Evolutionary conservation across 1,139 yeast genomes (phyloP), one percentile per base, ranked within the genome.

Genomic region (Geotrichum klebahnii): DNA sequence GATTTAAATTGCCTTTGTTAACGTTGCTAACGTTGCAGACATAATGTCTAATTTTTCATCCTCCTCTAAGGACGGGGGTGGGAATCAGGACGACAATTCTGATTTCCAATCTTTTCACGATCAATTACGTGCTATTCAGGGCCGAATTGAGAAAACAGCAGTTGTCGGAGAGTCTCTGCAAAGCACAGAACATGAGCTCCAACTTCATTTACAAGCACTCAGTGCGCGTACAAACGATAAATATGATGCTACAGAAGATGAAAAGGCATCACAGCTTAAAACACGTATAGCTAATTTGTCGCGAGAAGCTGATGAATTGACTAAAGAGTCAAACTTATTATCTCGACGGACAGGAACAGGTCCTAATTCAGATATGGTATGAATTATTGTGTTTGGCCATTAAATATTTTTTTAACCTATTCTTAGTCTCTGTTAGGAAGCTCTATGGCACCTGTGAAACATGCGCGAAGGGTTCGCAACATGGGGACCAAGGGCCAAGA

Each of bases 401-500:
- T 26, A 8, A 20, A 12, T 17, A n/a, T 5, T 9, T 23, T 9
- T 16, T 34, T 26, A 12, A 31, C 14, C 17, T n/a, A n/a, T 2
- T 19, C 16, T 28, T 41, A 47, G 51, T 48, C 51, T 2, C 40
- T 48, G n/a, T 42, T 48, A 33, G 51, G 51, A 20, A 44, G 47
- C n/a, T 31, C 51, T 29, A 37, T 36, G 29, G 14, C 44, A 14
- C 35, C 51, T 10, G 24, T 40, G n/a, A 35, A 45, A n/a, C 39
- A 39, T 8, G 19, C 50, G 5, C 35, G 48, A 14, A 48, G 48
- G n/a, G n/a, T 41, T 10, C 34, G 52, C 28, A 40, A 40, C 22
- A 5, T 6, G 26, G 36, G 48, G 8, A 48, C 60, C 2, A 48
- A 55, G 44, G 35, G 59, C 17, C 55, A 81, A 59, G 92, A 88